phyloP scores from a whole-genome alignment of 805 yeast species.

The Kodamaea sagamina region DNA sequence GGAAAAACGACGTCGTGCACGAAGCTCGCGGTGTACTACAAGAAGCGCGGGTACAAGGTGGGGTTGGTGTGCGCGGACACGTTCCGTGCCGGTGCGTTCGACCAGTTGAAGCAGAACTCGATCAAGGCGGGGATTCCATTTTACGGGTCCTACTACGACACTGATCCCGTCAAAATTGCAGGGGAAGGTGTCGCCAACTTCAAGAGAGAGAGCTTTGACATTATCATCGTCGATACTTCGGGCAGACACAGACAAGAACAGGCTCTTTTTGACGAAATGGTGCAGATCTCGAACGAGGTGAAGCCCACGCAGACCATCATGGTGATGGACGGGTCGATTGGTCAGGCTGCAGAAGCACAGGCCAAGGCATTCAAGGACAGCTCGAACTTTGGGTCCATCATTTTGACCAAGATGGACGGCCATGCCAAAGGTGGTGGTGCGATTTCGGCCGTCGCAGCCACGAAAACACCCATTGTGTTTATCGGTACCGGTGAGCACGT shows the following conservation, averaged over 20 bases:
- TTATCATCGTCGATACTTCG: constrained; percentile 94
- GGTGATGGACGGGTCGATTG: constrained; percentile 97
- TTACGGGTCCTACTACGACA: constrained; percentile 92
- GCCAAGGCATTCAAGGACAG: constrained; percentile 92
- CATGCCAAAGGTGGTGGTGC: constrained; percentile 99
- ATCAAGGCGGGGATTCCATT: constrained; percentile 92
- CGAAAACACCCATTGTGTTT: constrained; percentile 90
- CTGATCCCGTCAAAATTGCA: constrained; percentile 93
- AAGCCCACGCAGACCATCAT: constrained; percentile 94
- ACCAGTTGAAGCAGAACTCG: constrained; percentile 96
- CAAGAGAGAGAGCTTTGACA: constrained; percentile 86
- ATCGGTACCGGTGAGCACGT: constrained; percentile 99
- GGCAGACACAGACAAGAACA: constrained; percentile 97
- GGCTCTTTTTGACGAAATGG: constrained; percentile 90
- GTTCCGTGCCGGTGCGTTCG: constrained; percentile 99
- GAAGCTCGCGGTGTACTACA: constrained; percentile 91
- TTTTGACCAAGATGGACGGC: constrained; percentile 95
- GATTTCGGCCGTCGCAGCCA: constrained; percentile 96
- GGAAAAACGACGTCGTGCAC: constrained; percentile 99
- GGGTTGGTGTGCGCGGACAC: constrained; percentile 99
- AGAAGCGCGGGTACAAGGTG: constrained; percentile 88
- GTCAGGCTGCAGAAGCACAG: constrained; percentile 97
- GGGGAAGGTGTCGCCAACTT: constrained; percentile 89
- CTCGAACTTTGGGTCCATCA: constrained; percentile 91
- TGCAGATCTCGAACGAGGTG: constrained; percentile 85